These are phyloP conservation scores for Lactarius quietus DNA, from an alignment of 768 basidiomycete genomes.

Conservation along the genomic window DNA sequence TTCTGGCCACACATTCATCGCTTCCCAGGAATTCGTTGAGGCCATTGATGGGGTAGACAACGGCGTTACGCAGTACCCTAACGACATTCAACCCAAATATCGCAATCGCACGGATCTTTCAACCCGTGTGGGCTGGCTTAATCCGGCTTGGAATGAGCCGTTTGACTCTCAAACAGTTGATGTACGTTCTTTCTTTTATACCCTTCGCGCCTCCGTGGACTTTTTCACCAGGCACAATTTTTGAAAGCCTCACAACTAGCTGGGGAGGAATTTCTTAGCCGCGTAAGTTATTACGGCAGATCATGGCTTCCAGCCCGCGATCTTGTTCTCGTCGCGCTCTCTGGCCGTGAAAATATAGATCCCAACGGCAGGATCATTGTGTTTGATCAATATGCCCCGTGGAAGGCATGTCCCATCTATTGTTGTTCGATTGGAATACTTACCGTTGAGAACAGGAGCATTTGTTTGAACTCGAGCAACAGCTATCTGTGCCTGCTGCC, in stretches of 20 bases:
- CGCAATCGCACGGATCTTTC: constrained; percentile 78
- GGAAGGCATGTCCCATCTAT: constrained; percentile 59
- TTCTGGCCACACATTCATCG: constrained; percentile 16
- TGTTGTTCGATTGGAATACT: constrained; percentile 2
- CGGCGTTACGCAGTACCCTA: constrained; percentile 78
- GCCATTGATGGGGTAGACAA: constrained; percentile 95
- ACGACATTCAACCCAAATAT: constrained; percentile 66
- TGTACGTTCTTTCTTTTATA: constrained; percentile 44
- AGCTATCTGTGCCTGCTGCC: constrained; percentile 43
- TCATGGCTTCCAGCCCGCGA: constrained; percentile 93
- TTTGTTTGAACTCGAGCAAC: constrained; percentile 79
- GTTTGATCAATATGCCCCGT: constrained; percentile 77
- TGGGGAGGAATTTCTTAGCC: constrained; percentile 78
- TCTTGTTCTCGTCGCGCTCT: constrained; percentile 60
- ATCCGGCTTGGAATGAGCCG: constrained; percentile 90
- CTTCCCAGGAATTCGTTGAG: constrained; percentile 81
- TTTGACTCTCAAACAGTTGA: constrained; percentile 63
- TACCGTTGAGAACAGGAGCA: constrained; percentile 61
- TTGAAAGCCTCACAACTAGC: constrained; percentile 73
- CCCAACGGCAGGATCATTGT: constrained; percentile 73
- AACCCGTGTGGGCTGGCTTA: constrained; percentile 76
- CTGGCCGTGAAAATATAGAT: constrained; percentile 57
- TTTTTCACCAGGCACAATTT: constrained; percentile 56
- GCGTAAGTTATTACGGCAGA: constrained; percentile 77
- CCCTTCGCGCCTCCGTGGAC: neutral